These are phyloP conservation scores for Trichoderma asperelloides DNA, from an alignment of 495 filamentous ascomycete species.

Conservation along the genomic window DNA sequence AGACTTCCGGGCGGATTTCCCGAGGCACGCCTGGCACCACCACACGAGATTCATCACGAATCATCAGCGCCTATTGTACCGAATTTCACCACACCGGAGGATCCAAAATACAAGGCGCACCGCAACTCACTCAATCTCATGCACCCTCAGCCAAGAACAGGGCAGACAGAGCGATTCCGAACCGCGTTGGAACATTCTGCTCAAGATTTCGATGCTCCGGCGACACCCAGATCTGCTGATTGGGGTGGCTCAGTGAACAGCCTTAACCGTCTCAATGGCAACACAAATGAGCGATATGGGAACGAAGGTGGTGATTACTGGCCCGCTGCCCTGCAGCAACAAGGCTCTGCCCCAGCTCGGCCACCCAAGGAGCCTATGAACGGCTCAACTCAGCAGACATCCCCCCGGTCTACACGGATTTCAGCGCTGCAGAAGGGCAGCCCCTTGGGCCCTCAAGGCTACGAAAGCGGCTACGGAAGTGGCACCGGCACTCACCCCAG, in stretches of 20 bases:
- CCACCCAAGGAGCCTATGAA: slow-evolving; percentile 44
- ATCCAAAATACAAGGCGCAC: slow-evolving; percentile 85
- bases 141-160: slow-evolving; percentile 82
- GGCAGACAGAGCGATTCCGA: slow-evolving; percentile 74
- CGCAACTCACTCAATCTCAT: slow-evolving; percentile 81
- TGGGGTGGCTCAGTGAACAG: slow-evolving; percentile 59
- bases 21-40: neutral
- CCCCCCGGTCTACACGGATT: slow-evolving; percentile 28
- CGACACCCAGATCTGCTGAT: slow-evolving; percentile 61
- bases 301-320: slow-evolving; percentile 30
- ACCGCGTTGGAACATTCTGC: slow-evolving; percentile 73
- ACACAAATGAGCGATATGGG: slow-evolving; percentile 33
- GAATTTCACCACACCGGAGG: slow-evolving; percentile 51
- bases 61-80: slow-evolving; percentile 38
- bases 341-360: slow-evolving; percentile 31
- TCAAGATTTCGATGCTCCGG: slow-evolving; percentile 54
- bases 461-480: slow-evolving; percentile 39
- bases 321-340: slow-evolving; percentile 23
- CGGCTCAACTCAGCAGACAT: slow-evolving; percentile 15
- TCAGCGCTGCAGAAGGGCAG: slow-evolving; percentile 36
- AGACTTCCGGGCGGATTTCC: slow-evolving; percentile 57
- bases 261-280: slow-evolving; percentile 32
- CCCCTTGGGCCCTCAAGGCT: slow-evolving; percentile 36
- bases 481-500: slow-evolving; percentile 37
- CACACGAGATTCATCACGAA: slow-evolving; percentile 6